Conservation (phyloP, 129 eudicot species). For the Apium graveolens region DNA sequence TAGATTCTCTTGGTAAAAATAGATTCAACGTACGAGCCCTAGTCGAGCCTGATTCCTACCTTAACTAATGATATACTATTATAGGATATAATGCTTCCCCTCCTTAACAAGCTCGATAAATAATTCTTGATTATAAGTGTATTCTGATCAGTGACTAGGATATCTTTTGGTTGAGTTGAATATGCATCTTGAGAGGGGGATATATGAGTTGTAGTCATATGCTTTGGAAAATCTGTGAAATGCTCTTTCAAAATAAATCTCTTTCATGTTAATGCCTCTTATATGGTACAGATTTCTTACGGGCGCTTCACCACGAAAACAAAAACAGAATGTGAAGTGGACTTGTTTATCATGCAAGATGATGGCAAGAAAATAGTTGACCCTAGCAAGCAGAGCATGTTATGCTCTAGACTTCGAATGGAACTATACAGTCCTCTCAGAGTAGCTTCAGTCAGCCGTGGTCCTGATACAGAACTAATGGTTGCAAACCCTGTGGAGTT, state of each 20-base stretch:
- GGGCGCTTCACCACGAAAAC: constrained; percentile 55
- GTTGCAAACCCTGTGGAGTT: constrained; percentile 91
- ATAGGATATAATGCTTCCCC: not conserved
- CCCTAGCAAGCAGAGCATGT: constrained; percentile 48
- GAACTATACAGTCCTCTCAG: constrained; percentile 67
- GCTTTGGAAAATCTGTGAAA: not conserved
- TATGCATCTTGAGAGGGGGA: not conserved
- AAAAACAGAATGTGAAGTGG: constrained; percentile 51
- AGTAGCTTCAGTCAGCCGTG: constrained; percentile 70
- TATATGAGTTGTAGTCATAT: too few species aligned
- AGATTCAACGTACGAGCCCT: not conserved
- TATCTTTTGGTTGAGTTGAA: not conserved
- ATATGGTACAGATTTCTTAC: constrained; percentile 53
- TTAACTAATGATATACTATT: not conserved
- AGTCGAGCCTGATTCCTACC: not conserved
- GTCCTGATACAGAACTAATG: constrained; percentile 87
- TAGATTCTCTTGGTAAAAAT: too few species aligned
- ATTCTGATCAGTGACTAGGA: not conserved
- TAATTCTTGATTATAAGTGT: not conserved
- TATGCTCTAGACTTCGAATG: constrained; percentile 55
- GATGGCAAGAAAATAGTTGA: constrained; percentile 78
- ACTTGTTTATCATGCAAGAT: constrained; percentile 62
- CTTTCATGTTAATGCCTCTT: not conserved
- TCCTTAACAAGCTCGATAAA: not conserved
- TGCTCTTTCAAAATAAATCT: not conserved